Percentiles rank a stretch among this genome's conserved stretches.
These are phyloP conservation scores for Podospora pseudopauciseta DNA, from an alignment of 495 filamentous ascomycete genomes.

Conservation along the genomic window DNA sequence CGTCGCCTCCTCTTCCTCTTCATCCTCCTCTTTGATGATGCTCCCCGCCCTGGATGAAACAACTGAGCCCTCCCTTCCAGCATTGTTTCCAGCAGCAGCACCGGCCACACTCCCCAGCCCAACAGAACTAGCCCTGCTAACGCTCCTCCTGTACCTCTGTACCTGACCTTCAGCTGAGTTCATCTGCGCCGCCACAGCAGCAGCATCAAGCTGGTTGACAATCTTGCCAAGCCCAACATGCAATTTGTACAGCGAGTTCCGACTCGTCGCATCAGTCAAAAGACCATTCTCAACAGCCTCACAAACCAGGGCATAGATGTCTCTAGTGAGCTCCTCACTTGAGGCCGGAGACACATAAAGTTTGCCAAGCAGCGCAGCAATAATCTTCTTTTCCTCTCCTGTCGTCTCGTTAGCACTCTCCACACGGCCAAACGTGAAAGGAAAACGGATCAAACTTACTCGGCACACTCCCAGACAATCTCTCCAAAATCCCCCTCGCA, in stretches of 20 bases:
- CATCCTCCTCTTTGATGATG: slow-evolving; percentile 22
- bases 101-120: slow-evolving; percentile 21
- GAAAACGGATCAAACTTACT: slow-evolving; percentile 49
- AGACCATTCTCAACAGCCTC: slow-evolving; percentile 67
- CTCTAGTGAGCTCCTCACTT: slow-evolving; percentile 45
- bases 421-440: slow-evolving; percentile 19
- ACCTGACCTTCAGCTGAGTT: neutral
- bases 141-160: slow-evolving; percentile 33
- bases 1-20: slow-evolving; percentile 18
- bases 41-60: slow-evolving; percentile 14
- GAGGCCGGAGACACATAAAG: slow-evolving; percentile 67
- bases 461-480: slow-evolving; percentile 50
- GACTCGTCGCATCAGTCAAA: slow-evolving; percentile 63
- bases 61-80: neutral
- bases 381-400: slow-evolving; percentile 81
- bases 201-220: slow-evolving; percentile 51
- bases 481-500: slow-evolving; percentile 59
- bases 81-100: slow-evolving; percentile 15
- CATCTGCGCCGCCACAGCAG: slow-evolving; percentile 18
- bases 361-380: slow-evolving; percentile 76
- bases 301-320: slow-evolving; percentile 54
- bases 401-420: slow-evolving; percentile 37
- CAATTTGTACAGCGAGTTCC: slow-evolving; percentile 76
- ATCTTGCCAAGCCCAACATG: slow-evolving; percentile 64
- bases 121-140: slow-evolving; percentile 34